These are phyloP conservation scores for Cladorrhinum samala DNA, from an alignment of 495 filamentous ascomycete species.

Conservation along the genomic window DNA sequence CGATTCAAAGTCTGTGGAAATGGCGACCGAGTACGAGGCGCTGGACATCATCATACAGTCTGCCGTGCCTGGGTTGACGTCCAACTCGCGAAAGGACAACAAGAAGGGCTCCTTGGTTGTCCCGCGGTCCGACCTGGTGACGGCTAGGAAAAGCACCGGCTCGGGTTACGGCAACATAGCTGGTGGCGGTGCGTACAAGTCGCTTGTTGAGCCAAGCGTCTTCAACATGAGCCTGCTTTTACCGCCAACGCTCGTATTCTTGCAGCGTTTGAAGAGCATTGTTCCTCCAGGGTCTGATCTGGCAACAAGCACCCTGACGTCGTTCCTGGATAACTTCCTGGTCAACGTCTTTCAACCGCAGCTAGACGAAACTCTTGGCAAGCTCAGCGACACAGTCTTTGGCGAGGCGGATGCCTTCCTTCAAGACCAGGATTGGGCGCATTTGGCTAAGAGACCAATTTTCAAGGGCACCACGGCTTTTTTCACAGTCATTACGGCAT, in stretches of 20 bases:
- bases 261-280: constrained; percentile 84
- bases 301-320: constrained; percentile 78
- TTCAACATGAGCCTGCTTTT: constrained; percentile 96
- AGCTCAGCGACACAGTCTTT: constrained; percentile 75
- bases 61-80: constrained; percentile 89
- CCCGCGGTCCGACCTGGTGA: constrained; percentile 24
- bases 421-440: constrained; percentile 74
- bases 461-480: constrained; percentile 92
- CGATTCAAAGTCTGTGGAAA: constrained; percentile 67
- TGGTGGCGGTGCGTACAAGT: constrained; percentile 53
- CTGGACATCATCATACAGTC: constrained; percentile 82
- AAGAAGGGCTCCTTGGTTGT: constrained; percentile 35
- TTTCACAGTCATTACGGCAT: constrained; percentile 76
- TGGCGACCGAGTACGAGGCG: constrained; percentile 78
- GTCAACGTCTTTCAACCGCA: constrained; percentile 98
- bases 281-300: constrained; percentile 82
- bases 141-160: constrained; percentile 32
- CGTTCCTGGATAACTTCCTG: constrained; percentile 96
- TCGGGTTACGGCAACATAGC: constrained; percentile 25
- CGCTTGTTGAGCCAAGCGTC: constrained; percentile 85
- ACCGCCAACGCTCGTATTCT: constrained; percentile 87
- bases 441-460: constrained; percentile 71
- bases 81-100: constrained; percentile 59
- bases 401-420: constrained; percentile 83
- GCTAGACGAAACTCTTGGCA: constrained; percentile 87